phyloP scores from a whole-genome alignment of 805 yeast species.

The Suhomyces sp. region DNA sequence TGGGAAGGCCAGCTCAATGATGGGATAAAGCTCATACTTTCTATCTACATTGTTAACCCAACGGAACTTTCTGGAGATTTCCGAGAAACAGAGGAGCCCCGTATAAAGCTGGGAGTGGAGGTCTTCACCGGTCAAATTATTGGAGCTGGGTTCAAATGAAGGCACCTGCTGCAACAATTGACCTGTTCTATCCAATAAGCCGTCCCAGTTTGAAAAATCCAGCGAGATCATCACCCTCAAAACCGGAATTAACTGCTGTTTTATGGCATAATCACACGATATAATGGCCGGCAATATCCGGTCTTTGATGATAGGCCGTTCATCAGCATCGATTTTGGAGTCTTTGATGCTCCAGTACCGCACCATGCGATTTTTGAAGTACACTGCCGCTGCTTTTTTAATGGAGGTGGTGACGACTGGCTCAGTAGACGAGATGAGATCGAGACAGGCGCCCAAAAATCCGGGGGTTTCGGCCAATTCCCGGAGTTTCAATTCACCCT shows the following conservation, averaged over 20 bases:
- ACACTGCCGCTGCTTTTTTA: constrained; percentile 74
- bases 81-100: constrained; percentile 68
- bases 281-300: constrained; percentile 60
- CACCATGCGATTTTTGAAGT: constrained; percentile 70
- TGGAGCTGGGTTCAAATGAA: constrained; percentile 4
- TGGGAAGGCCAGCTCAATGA: constrained; percentile 62
- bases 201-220: constrained; percentile 40
- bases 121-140: neutral
- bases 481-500: constrained; percentile 68
- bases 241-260: constrained; percentile 24
- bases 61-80: constrained; percentile 66
- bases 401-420: constrained; percentile 30
- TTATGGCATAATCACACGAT: constrained; percentile 26
- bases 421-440: constrained; percentile 56
- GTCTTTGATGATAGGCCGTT: constrained; percentile 69
- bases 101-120: constrained; percentile 43
- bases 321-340: constrained; percentile 55
- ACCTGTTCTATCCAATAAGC: constrained; percentile 31
- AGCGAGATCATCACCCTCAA: constrained; percentile 24
- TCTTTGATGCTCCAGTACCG: constrained; percentile 52
- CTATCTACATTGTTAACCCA: constrained; percentile 59
- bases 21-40: constrained; percentile 29
- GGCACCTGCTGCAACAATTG: constrained; percentile 21
- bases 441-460: constrained; percentile 79
- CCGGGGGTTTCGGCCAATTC: constrained; percentile 61